Evolutionary conservation across 129 eudicot species (phyloP).

Genomic region (Flaveria bidentis): DNA sequence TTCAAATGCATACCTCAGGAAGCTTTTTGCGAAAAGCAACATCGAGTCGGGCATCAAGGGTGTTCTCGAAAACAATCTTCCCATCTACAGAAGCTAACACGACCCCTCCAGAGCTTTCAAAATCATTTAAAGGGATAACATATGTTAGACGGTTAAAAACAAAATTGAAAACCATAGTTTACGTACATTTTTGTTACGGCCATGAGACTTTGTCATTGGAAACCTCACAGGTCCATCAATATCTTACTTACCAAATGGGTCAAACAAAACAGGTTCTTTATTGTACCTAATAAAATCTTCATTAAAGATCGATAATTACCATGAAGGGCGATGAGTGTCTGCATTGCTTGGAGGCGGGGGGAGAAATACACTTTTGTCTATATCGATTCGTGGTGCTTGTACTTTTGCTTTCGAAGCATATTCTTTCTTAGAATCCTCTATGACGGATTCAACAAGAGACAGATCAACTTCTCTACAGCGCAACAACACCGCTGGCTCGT

Average conservation of each 20-base stretch:
- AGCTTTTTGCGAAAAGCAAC: conserved; percentile 55
- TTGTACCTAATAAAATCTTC: background rate
- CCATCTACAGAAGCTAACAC: conserved; percentile 82
- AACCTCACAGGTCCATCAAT: background rate
- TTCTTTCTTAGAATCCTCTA: conserved; percentile 58
- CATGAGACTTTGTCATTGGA: accelerated
- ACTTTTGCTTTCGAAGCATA: conserved; percentile 54
- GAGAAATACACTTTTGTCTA: conserved; percentile 57
- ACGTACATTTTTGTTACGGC: background rate
- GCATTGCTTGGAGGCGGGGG: conserved; percentile 61
- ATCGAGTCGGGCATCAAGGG: conserved; percentile 60
- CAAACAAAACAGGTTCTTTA: background rate
- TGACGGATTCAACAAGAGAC: conserved; percentile 50
- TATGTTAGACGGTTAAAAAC: background rate
- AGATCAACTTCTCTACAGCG: conserved; percentile 61
- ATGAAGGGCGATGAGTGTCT: conserved; percentile 56
- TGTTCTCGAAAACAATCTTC: conserved; percentile 70
- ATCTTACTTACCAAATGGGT: background rate
- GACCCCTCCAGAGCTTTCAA: conserved; percentile 70
- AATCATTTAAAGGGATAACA: background rate
- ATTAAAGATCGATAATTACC: conserved; percentile 39
- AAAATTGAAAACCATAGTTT: background rate
- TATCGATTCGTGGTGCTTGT: conserved; percentile 41
- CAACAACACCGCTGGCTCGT: conserved; percentile 65
- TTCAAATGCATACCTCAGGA: conserved; percentile 36